Percentiles rank a stretch among this genome's conserved stretches.
Evolutionary conservation across 768 basidiomycete species (phyloP).

Genomic region (Boletus bicolor): DNA sequence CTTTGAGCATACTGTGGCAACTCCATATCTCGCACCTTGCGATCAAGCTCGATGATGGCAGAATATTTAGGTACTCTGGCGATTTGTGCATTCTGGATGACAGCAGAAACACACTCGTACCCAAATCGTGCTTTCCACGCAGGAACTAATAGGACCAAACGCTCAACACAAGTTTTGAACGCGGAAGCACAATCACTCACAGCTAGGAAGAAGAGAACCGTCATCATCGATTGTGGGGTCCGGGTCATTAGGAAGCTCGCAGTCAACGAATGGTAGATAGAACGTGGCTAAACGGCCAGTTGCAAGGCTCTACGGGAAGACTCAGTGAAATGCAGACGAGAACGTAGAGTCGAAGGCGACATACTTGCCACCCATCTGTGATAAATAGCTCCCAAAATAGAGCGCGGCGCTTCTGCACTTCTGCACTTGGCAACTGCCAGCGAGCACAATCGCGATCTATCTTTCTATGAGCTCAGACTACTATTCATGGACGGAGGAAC

Average conservation of each 20-base stretch:
- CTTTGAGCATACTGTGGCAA: slow-evolving; percentile 60
- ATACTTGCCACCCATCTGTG: slow-evolving; percentile 72
- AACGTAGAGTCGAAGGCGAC: slow-evolving; percentile 11
- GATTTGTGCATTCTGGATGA: slow-evolving; percentile 64
- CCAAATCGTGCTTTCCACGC: slow-evolving; percentile 72
- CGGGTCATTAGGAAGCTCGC: slow-evolving; percentile 61
- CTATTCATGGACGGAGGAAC: slow-evolving; percentile 25
- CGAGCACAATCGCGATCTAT: slow-evolving; percentile 71
- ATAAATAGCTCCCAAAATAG: slow-evolving; percentile 75
- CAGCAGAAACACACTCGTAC: slow-evolving; percentile 60
- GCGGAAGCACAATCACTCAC: slow-evolving; percentile 37
- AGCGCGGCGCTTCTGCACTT: slow-evolving; percentile 68
- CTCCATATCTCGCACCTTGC: slow-evolving; percentile 65
- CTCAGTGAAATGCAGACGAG: neutral
- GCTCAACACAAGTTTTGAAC: neutral
- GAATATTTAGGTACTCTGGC: slow-evolving; percentile 62
- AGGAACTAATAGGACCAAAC: slow-evolving; percentile 42
- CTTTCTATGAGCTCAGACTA: slow-evolving; percentile 13
- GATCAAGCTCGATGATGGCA: slow-evolving; percentile 59
- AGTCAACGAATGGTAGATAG: slow-evolving; percentile 69
- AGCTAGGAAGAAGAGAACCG: slow-evolving; percentile 54
- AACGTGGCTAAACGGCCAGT: slow-evolving; percentile 69
- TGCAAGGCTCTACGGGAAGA: slow-evolving; percentile 51
- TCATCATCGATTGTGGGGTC: slow-evolving; percentile 58
- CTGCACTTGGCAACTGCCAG: slow-evolving; percentile 57